Percentiles rank a stretch among this genome's conserved stretches.
These are phyloP conservation scores for Neofusicoccum laricinum DNA, from an alignment of 2,329 filamentous ascomycete genomes.

Conservation along the genomic window DNA sequence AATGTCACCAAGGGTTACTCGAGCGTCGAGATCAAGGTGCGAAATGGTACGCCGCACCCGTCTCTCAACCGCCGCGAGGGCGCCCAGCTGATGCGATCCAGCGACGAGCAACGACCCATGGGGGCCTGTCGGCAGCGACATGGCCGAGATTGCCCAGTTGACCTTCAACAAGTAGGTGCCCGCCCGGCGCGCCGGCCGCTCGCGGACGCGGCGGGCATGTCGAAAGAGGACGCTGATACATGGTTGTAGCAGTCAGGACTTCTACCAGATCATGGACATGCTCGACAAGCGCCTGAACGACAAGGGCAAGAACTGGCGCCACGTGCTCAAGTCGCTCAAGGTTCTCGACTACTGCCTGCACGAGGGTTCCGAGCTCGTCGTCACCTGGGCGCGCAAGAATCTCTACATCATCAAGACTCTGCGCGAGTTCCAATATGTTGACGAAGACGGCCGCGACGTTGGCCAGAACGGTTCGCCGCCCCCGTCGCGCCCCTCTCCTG, in stretches of 20 bases:
- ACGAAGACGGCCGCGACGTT: conserved; percentile 92
- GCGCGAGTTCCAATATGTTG: conserved; percentile 93
- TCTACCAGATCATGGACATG: conserved; percentile 99
- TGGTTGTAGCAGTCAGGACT: conserved; percentile 75
- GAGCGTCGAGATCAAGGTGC: conserved; percentile 90
- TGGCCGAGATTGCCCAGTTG: conserved; percentile 97
- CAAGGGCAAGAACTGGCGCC: conserved; percentile 99
- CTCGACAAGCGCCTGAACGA: conserved; percentile 97
- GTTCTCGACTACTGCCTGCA: conserved; percentile 97
- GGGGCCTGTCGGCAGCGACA: conserved; percentile 96
- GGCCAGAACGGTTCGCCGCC: conserved; percentile 81
- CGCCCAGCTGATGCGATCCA: conserved; percentile 41
- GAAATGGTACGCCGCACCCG: conserved; percentile 28
- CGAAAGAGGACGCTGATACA: conserved; percentile 26
- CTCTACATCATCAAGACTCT: conserved; percentile 98
- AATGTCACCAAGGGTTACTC: conserved; percentile 99
- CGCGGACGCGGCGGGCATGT: background rate
- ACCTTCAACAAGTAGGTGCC: conserved; percentile 88
- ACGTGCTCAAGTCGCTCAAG: conserved; percentile 95
- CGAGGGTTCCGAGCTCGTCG: conserved; percentile 92
- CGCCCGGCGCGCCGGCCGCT: background rate
- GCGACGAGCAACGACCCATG: conserved; percentile 98
- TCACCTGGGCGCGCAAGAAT: conserved; percentile 97
- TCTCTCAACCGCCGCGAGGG: background rate
- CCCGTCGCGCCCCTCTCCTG: background rate